Conservation (phyloP, 495 filamentous ascomycete genomes). For the Diplogelasinospora grovesii region DNA sequence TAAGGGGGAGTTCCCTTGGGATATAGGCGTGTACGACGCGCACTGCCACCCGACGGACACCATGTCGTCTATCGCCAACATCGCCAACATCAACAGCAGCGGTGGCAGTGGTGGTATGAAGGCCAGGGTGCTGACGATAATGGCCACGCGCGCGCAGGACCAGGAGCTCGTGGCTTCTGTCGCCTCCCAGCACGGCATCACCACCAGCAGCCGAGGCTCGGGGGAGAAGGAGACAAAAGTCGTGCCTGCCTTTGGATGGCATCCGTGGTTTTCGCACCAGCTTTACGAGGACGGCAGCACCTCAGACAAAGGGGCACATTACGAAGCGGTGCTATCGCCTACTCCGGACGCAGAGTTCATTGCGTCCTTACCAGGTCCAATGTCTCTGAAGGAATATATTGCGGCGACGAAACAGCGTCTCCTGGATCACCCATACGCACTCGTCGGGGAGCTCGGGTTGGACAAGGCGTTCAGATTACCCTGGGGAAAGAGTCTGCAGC, state of each 20-base stretch:
- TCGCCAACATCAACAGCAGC: too few species aligned
- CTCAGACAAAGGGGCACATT: constrained; percentile 62
- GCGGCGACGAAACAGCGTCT: constrained; percentile 58
- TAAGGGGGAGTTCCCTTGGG: constrained; percentile 94
- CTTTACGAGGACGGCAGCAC: constrained; percentile 58
- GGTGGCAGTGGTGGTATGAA: constrained; percentile 74
- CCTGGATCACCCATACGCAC: constrained; percentile 53
- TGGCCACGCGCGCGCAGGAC: constrained; percentile 84
- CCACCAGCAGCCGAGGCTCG: constrained; percentile 12
- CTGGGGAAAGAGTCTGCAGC: constrained; percentile 41
- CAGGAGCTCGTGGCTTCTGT: constrained; percentile 73
- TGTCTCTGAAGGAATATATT: constrained; percentile 59
- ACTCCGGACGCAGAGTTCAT: constrained; percentile 53
- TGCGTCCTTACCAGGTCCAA: constrained; percentile 61
- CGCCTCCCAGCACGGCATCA: constrained; percentile 42
- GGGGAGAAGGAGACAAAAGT: too few species aligned
- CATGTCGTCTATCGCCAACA: constrained; percentile 60
- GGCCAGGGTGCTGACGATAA: constrained; percentile 69
- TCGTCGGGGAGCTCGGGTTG: constrained; percentile 85
- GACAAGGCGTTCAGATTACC: constrained; percentile 85
- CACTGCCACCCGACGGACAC: constrained; percentile 99
- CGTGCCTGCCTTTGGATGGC: constrained; percentile 92
- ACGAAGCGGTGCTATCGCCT: constrained; percentile 55
- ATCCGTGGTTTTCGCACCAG: constrained; percentile 96
- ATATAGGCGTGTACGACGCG: constrained; percentile 78